Evolutionary conservation across 495 filamentous ascomycete genomes (phyloP), one percentile per base, ranked within the genome.

Genomic region (Hypoxylon fragiforme): DNA sequence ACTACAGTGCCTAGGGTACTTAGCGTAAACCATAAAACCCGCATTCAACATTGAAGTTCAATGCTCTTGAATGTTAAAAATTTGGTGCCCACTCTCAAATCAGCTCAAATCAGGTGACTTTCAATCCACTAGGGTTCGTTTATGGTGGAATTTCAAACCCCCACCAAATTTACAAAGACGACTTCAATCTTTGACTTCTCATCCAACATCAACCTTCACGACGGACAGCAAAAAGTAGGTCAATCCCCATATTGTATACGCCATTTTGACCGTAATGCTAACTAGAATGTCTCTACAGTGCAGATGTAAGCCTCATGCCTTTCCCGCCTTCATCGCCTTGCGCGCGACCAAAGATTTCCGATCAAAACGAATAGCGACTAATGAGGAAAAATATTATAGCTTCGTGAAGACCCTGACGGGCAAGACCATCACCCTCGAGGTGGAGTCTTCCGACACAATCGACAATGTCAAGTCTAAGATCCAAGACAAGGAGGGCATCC

Each of bases 351-450:
- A 38, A 22, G 13, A 31, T 19, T 31, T 20, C 42, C 58, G 50
- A 54, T 2, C 41, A 34, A 46, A 44, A 12, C 45, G 47, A 46
- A 54, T 44, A 22, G 30, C 47, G 24, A 67, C 60, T 69, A 46
- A 66, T 45, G 34, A 37, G 19, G 34, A 36, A 9, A 44, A 88
- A 4, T 28, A 4, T 9, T 28, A 28, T 87, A 95, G 89, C 85
- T 95, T 94, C 87, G 90, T 94, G 81, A 92, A 94, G 82, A 92
- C 90, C 81, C 86, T 94, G 65, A 94, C 91, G 80, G 91, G 94
- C 80, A 97, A 97, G 87, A 98, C 94, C 78, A 98, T 97, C 85
- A 97, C 94, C 78, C 89, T 98, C 71, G 94, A 98, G 85, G 92
- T 96, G 75, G 92, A 97, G 84, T 95, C 90, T 73, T 89, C 85